Conservation (phyloP, 1,139 yeast genomes). For the Scheffersomyces cryptocercus region DNA sequence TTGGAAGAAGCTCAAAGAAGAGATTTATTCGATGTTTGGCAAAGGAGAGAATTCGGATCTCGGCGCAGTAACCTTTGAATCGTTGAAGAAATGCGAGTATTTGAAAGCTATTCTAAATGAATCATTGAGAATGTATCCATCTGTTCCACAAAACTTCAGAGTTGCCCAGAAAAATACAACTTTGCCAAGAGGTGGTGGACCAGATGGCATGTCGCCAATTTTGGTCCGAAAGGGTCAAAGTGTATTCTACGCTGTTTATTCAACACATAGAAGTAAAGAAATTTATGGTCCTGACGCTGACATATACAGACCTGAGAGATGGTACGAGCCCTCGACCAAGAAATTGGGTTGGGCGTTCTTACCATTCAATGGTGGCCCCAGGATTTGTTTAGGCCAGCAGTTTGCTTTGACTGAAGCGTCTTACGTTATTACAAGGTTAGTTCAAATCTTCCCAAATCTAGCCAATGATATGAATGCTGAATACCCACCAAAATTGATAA, state of each 20-base stretch:
- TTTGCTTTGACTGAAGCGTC: constrained; percentile 59
- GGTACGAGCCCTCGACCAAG: constrained; percentile 39
- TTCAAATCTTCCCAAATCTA: constrained; percentile 36
- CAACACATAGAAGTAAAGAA: constrained; percentile 46
- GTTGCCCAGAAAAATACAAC: constrained; percentile 46
- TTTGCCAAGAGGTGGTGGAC: constrained; percentile 56
- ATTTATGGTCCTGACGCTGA: constrained; percentile 52
- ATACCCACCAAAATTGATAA: constrained; percentile 35
- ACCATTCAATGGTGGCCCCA: constrained; percentile 63
- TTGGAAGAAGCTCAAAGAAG: constrained; percentile 34
- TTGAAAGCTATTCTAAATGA: constrained; percentile 52
- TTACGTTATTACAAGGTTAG: constrained; percentile 43
- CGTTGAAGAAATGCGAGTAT: constrained; percentile 50
- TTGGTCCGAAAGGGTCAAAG: constrained; percentile 48
- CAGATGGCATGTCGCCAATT: constrained; percentile 41
- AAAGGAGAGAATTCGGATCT: constrained; percentile 29
- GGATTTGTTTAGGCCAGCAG: constrained; percentile 62
- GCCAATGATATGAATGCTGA: constrained; percentile 17
- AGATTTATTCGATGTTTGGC: constrained; percentile 36
- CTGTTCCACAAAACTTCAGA: constrained; percentile 56
- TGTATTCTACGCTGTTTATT: constrained; percentile 44
- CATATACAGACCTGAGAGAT: constrained; percentile 52
- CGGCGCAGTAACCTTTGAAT: constrained; percentile 45
- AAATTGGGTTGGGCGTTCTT: constrained; percentile 52
- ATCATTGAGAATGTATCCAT: constrained; percentile 53